Base-by-base conservation (phyloP, 495 filamentous ascomycete species). In the Podospora bellae-mahoneyi region DNA sequence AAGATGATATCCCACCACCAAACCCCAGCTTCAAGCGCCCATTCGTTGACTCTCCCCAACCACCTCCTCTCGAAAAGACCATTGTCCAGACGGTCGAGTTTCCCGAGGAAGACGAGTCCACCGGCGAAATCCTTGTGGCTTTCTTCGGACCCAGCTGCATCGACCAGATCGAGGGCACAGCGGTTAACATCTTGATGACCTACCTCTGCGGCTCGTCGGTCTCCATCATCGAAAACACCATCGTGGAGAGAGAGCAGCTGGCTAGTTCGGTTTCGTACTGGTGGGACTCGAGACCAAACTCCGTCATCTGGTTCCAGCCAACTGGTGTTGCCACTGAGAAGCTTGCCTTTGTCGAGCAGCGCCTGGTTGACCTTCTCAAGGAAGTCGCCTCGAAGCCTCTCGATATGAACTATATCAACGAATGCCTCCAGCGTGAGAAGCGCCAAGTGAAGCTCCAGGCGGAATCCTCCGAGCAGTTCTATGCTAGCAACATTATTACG, bases 81-180 rank as follows among this genome's bases (percentile, higher is more conserved):
- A 80, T 87, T 26, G 79, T 93, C 60, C 84, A 93, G 73, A 91
- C 82, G 5, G 89, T 97, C 44, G 89, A 96, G 67, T 99, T 99
- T 72, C 96, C 95, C 0, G 96, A 99, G 78, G 94, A 97, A 74
- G 95, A 99, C 70, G 95, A 99, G 71, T 92, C 91, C 1, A 90
- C 85, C 64, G 95, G 95, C 53, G 93, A 98, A 74, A 86, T 98
- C 57, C 75, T 90, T 62, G 85, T 97, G 56, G 90, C 84, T 6
- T 95, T 95, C 77, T 85, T 98, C 65, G 95, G 95, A 48, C 96
- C 95, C 0, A 83, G 88, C 67, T 91, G 89, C 77, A 88, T 82
- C 68, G 88, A 97, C 73, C 71, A 80, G 82, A 69, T 84, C 59
- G 71, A 78, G 77, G 85, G 83, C 18, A 87, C 87, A 1, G 96